A percentile compares a stretch with the other conserved stretches of the same genome.
These are phyloP conservation scores for Pestalotiopsis sp. DNA, from an alignment of 2,329 filamentous ascomycete species.

Conservation along the genomic window DNA sequence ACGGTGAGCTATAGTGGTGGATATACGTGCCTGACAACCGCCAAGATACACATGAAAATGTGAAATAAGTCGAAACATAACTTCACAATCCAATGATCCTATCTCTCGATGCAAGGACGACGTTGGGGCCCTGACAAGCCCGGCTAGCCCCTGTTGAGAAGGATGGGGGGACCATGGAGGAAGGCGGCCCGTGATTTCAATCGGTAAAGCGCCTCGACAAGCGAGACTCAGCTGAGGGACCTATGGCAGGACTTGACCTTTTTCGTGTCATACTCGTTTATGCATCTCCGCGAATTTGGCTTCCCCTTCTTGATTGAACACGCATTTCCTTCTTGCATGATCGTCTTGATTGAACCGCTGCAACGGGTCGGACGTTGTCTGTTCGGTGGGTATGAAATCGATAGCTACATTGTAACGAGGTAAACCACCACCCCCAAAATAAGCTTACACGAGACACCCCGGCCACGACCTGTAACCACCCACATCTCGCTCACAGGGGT, in stretches of 20 bases:
- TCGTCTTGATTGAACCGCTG: background rate
- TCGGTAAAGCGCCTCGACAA: background rate
- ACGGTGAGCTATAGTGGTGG: no score
- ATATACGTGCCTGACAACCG: no score
- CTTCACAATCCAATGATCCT: background rate
- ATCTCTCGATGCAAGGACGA: background rate
- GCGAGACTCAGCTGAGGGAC: background rate
- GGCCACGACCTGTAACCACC: background rate
- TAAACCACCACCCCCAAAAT: background rate
- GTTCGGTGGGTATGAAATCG: background rate
- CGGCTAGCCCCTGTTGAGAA: constrained; percentile 7
- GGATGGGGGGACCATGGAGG: constrained; percentile 7
- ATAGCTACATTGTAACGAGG: no score
- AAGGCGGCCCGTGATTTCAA: constrained; percentile 10
- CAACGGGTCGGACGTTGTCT: background rate
- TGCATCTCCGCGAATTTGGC: background rate
- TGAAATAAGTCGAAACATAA: background rate
- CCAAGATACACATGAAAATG: background rate
- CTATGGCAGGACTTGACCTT: background rate
- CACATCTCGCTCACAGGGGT: background rate
- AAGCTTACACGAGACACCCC: background rate
- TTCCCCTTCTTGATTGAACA: background rate
- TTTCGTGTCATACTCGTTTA: background rate
- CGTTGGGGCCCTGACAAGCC: background rate
- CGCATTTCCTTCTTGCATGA: constrained; percentile 3